A percentile compares a stretch with the other conserved stretches of the same genome.
Conservation (phyloP, 768 basidiomycete genomes). For the Agaricus subrufescens region DNA sequence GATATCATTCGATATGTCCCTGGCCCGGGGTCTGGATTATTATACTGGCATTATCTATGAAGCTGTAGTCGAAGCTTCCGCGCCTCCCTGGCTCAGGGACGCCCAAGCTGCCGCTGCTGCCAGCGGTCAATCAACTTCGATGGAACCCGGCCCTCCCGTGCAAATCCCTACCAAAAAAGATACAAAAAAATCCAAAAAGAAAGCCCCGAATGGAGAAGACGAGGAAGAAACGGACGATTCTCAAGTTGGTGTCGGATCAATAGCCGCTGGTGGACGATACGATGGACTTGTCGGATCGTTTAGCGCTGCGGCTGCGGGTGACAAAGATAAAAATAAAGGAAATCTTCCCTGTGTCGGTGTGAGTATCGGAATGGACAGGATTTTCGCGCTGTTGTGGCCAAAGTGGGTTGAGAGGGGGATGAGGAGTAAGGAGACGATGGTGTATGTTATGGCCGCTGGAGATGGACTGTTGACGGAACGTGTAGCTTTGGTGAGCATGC, state of each 20-base stretch:
- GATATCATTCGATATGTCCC: slow-evolving; percentile 95
- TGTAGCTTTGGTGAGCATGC: slow-evolving; percentile 69
- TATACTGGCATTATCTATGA: slow-evolving; percentile 99
- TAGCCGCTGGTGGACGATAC: slow-evolving; percentile 97
- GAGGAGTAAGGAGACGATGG: slow-evolving; percentile 88
- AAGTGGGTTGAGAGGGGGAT: slow-evolving; percentile 77
- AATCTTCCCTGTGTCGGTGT: slow-evolving; percentile 88
- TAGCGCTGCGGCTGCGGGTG: slow-evolving; percentile 69
- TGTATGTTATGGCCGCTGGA: slow-evolving; percentile 88
- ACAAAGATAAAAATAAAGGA: slow-evolving; percentile 52
- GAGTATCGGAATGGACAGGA: slow-evolving; percentile 87
- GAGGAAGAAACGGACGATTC: slow-evolving; percentile 92
- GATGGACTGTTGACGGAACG: slow-evolving; percentile 86
- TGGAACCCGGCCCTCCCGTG: slow-evolving; percentile 24
- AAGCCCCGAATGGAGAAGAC: slow-evolving; percentile 40
- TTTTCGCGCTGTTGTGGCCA: slow-evolving; percentile 89
- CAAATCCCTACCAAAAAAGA: slow-evolving; percentile 17
- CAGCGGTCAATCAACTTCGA: slow-evolving; percentile 23
- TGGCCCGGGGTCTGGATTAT: slow-evolving; percentile 97
- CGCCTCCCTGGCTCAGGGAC: slow-evolving; percentile 75
- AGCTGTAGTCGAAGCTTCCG: slow-evolving; percentile 89
- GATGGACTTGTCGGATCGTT: slow-evolving; percentile 94
- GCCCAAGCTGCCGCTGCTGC: slow-evolving; percentile 40
- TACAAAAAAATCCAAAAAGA: slow-evolving; percentile 39
- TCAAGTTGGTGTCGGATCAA: slow-evolving; percentile 93